phyloP scores from a whole-genome alignment of 2,329 filamentous ascomycete genomes.

The Bipolaris gigantea region DNA sequence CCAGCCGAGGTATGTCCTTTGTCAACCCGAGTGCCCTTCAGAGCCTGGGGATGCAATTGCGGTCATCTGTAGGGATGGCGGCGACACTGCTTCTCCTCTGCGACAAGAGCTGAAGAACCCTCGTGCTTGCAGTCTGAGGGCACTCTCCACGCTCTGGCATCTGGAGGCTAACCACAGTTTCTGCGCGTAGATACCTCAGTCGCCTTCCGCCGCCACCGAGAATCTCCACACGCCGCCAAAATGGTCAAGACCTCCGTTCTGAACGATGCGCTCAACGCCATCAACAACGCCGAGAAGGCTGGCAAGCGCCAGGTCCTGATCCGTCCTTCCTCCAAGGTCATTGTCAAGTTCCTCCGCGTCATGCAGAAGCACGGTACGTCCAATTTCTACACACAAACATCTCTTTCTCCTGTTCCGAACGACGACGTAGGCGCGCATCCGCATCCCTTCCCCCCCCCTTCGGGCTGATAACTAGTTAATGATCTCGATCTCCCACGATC shows the following conservation, averaged over 20 bases:
- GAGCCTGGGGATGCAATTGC: conserved; percentile 54
- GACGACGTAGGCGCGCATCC: not conserved
- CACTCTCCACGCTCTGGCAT: conserved; percentile 70
- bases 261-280: conserved; percentile 96
- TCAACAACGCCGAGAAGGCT: conserved; percentile 99
- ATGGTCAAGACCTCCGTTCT: conserved; percentile 99
- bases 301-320: conserved; percentile 99
- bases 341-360: conserved; percentile 98
- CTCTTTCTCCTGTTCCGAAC: conserved; percentile 5
- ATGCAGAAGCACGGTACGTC: conserved; percentile 99
- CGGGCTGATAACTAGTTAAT: conserved; percentile 99
- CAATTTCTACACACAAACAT: not conserved
- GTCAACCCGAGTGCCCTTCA: conserved; percentile 52
- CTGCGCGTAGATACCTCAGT: conserved; percentile 61
- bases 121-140: conserved; percentile 56
- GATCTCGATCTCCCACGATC: conserved; percentile 79
- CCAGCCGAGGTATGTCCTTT: conserved; percentile 44
- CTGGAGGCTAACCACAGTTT: conserved; percentile 60
- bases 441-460: conserved; percentile 50
- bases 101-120: conserved; percentile 70
- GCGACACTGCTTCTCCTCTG: conserved; percentile 53
- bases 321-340: conserved; percentile 98
- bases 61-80: conserved; percentile 27
- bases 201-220: conserved; percentile 66
- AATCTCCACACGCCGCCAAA: conserved; percentile 75